A percentile compares a stretch with the other conserved stretches of the same genome.
These are phyloP conservation scores for Mycosarcoma maydis DNA, from an alignment of 1,284 basidiomycete genomes.

Conservation along the genomic window DNA sequence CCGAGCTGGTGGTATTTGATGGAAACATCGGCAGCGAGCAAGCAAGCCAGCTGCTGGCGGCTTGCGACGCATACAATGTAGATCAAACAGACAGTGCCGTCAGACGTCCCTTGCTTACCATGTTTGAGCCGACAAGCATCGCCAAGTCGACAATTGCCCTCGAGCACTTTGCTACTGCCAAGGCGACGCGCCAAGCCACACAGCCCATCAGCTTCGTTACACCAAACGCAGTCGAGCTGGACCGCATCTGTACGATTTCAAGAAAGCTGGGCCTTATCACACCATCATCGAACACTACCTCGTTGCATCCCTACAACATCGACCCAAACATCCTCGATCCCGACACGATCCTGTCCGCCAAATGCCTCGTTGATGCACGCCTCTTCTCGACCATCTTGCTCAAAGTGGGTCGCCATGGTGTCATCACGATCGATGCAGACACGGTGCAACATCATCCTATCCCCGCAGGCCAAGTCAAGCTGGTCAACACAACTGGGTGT, in stretches of 20 bases:
- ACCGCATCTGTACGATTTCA: constrained; percentile 20
- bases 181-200: background rate
- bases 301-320: background rate
- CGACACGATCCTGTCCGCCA: background rate
- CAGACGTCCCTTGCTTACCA: constrained; percentile 4
- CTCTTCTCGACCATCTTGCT: constrained; percentile 39
- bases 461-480: constrained; percentile 11
- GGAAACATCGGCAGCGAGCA: constrained; percentile 44
- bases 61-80: constrained; percentile 25
- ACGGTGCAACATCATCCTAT: constrained; percentile 33
- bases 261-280: constrained; percentile 7
- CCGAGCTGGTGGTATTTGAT: constrained; percentile 30
- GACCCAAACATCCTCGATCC: background rate
- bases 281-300: background rate
- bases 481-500: constrained; percentile 61
- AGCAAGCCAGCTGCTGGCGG: constrained; percentile 44
- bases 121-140: constrained; percentile 46
- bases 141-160: constrained; percentile 25
- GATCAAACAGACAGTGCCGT: constrained; percentile 63
- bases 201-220: constrained; percentile 36
- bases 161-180: constrained; percentile 7
- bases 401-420: constrained; percentile 44
- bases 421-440: constrained; percentile 17
- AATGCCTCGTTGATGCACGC: constrained; percentile 4
- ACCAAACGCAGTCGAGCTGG: constrained; percentile 46